Conservation (phyloP, 148 eudicot species). For the Silene latifolia region DNA sequence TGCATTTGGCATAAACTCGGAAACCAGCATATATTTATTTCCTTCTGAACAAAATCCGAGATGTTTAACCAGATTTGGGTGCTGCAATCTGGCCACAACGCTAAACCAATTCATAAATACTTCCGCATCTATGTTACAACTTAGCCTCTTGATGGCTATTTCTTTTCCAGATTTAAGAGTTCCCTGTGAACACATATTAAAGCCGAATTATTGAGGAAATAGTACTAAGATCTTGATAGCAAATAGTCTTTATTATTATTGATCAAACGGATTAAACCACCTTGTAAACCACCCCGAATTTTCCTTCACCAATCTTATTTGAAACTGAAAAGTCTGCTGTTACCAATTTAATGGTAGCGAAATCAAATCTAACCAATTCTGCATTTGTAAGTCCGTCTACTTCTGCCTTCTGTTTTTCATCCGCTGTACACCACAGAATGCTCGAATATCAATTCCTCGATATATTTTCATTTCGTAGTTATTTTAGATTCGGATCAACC, state of each 20-base stretch:
- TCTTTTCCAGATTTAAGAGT: constrained; percentile 3
- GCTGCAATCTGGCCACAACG: neutral
- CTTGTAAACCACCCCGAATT: constrained; percentile 2
- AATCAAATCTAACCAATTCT: neutral
- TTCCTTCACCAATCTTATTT: neutral
- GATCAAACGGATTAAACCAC: neutral
- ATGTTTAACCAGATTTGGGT: constrained; percentile 4
- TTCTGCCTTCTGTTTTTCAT: neutral
- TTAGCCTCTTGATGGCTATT: constrained; percentile 3
- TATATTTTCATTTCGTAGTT: too few species aligned
- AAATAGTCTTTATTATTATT: neutral
- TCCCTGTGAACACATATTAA: neutral
- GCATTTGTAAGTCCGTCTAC: neutral
- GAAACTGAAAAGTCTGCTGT: neutral
- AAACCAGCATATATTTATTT: neutral
- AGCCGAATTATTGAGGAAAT: neutral
- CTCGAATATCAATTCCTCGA: too few species aligned
- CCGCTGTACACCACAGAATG: constrained; percentile 1
- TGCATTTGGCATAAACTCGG: neutral
- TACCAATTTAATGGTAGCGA: neutral
- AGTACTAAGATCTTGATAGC: neutral
- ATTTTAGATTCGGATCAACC: too few species aligned
- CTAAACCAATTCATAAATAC: neutral
- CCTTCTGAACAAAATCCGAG: neutral
- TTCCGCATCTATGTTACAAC: neutral